Evolutionary conservation across 352 stramenopile genomes (phyloP).

Genomic region (Phytophthora palmivora): DNA sequence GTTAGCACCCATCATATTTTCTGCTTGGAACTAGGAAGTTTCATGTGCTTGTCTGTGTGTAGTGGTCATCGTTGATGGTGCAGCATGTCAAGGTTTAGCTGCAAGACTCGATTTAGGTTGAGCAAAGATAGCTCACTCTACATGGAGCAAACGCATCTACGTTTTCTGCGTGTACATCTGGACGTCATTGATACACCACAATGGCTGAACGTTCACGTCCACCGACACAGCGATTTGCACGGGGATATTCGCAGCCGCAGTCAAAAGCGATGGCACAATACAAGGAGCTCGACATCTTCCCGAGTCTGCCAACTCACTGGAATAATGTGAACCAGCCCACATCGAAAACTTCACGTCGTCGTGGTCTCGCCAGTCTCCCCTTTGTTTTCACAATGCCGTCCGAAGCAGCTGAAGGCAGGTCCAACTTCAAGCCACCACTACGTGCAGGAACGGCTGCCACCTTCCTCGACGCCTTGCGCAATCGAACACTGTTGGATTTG

Average conservation of each 20-base stretch:
- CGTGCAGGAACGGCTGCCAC: constrained; percentile 8
- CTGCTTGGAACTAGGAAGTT: too few relatives aligned
- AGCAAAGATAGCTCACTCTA: constrained; percentile 30
- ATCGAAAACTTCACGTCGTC: constrained; percentile 7
- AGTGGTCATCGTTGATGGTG: too few relatives aligned
- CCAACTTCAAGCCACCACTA: constrained; percentile 1
- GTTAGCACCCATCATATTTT: too few relatives aligned
- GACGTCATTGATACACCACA: constrained; percentile 4
- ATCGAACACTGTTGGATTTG: constrained; percentile 55
- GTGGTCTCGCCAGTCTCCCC: constrained; percentile 30
- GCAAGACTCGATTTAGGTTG: constrained; percentile 4
- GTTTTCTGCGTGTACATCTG: too few relatives aligned
- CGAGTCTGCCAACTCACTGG: not conserved
- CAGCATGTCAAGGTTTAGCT: too few relatives aligned
- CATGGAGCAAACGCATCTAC: not conserved
- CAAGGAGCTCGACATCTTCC: constrained; percentile 35
- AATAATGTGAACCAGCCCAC: constrained; percentile 1
- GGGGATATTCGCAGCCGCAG: constrained; percentile 8
- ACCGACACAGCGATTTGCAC: constrained; percentile 6
- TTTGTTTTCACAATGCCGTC: constrained; percentile 29
- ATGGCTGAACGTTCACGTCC: constrained; percentile 16
- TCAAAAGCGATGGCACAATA: constrained; percentile 14
- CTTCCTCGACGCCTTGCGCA: constrained; percentile 47
- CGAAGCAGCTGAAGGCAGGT: constrained; percentile 6
- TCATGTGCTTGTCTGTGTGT: too few relatives aligned